These are phyloP conservation scores for Telfairia occidentalis DNA, from an alignment of 331 rosid species.

Conservation along the genomic window DNA sequence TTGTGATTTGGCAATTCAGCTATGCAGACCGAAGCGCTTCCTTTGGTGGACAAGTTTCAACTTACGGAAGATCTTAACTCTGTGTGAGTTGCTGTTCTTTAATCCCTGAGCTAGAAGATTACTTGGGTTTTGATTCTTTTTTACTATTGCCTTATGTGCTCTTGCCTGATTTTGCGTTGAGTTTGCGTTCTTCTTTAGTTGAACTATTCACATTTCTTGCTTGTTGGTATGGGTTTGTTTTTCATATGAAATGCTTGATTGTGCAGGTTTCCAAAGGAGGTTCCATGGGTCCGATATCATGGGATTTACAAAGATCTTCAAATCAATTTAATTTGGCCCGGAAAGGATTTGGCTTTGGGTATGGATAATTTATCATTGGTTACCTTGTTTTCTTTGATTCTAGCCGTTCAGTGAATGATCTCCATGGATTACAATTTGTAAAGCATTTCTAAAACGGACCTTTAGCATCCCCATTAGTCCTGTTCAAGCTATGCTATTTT, in stretches of 20 bases:
- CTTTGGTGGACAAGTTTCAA: constrained; percentile 56
- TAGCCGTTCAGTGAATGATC: not conserved
- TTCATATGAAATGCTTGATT: constrained; percentile 12
- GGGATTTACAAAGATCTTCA: constrained; percentile 65
- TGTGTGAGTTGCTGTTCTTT: constrained; percentile 31
- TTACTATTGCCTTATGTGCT: not conserved
- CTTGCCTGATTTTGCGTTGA: not conserved
- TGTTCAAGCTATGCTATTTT: not conserved
- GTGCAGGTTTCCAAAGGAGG: constrained; percentile 77
- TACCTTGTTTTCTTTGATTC: not conserved
- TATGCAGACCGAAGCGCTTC: constrained; percentile 96
- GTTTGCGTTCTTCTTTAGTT: not conserved
- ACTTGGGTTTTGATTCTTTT: not conserved
- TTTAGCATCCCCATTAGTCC: not conserved
- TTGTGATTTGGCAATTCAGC: constrained; percentile 30
- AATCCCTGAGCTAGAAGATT: not conserved
- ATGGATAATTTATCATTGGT: constrained; percentile 9
- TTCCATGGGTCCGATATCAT: constrained; percentile 80
- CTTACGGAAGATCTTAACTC: constrained; percentile 48
- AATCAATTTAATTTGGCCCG: constrained; percentile 73
- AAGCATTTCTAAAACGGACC: not conserved
- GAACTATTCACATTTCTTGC: not conserved
- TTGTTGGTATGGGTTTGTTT: constrained; percentile 2
- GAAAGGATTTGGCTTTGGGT: constrained; percentile 79
- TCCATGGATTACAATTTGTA: not conserved